Percentiles rank a stretch among this genome's conserved stretches.
These are phyloP conservation scores for Schoenoplectus tabernaemontani DNA, from an alignment of 202 grass and related monocot species.

Conservation along the genomic window DNA sequence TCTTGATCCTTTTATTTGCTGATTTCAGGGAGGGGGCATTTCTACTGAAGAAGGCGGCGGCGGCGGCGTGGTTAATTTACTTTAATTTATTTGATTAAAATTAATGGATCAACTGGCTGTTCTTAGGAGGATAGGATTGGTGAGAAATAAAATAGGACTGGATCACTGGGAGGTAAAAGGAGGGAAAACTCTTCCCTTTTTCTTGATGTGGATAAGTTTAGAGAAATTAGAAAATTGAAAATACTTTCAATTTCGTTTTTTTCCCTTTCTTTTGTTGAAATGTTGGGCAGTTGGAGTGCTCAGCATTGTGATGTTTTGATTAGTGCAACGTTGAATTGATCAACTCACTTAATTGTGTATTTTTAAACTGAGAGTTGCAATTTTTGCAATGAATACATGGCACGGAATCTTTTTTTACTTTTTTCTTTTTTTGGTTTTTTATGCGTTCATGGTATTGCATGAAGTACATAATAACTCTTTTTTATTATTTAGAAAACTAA, in stretches of 20 bases:
- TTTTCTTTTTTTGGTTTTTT: not conserved
- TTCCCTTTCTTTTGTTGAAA: not conserved
- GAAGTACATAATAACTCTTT: not conserved
- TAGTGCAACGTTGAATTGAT: conserved; percentile 17
- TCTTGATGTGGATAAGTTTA: conserved; percentile 24
- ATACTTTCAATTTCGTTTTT: not conserved
- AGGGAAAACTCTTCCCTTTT: conserved; percentile 11
- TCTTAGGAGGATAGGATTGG: conserved; percentile 20
- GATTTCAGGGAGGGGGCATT: conserved; percentile 9
- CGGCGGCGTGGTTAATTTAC: conserved; percentile 9
- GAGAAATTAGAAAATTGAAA: conserved; percentile 22
- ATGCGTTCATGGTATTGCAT: not conserved
- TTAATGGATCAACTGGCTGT: conserved; percentile 14
- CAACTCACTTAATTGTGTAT: conserved; percentile 21
- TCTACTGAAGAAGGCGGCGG: not conserved
- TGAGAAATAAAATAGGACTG: conserved; percentile 26
- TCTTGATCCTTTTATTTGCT: conserved; percentile 22
- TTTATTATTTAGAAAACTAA: not conserved
- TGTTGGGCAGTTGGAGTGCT: conserved; percentile 15
- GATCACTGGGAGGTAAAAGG: conserved; percentile 18
- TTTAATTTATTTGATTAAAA: conserved; percentile 14
- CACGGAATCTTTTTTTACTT: not conserved
- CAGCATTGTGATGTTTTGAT: not conserved
- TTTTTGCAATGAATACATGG: conserved; percentile 12
- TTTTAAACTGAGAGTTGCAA: conserved; percentile 10